These are phyloP conservation scores for Macrocybe gigantea DNA, from an alignment of 768 basidiomycete genomes.

Conservation along the genomic window DNA sequence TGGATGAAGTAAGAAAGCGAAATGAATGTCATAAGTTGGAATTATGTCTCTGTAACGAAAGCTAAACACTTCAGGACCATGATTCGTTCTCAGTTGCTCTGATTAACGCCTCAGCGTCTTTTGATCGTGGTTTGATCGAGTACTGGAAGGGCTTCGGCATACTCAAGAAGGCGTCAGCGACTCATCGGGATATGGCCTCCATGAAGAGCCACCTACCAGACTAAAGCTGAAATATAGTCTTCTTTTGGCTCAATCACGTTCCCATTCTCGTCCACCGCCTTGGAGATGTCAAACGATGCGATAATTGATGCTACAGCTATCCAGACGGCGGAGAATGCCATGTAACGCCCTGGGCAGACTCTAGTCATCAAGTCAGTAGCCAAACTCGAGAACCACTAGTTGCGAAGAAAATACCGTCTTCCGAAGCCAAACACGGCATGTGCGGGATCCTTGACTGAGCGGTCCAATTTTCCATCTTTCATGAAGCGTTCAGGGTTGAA, in stretches of 20 bases:
- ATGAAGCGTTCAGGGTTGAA: constrained; percentile 39
- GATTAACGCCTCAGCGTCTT: constrained; percentile 14
- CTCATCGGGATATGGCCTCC: background rate
- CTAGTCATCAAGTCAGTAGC: constrained; percentile 2
- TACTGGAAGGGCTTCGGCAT: constrained; percentile 21
- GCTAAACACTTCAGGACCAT: background rate
- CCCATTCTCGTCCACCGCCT: constrained; percentile 14
- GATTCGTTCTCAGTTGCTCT: background rate
- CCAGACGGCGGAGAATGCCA: constrained; percentile 26
- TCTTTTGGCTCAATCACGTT: constrained; percentile 8
- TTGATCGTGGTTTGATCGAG: constrained; percentile 21
- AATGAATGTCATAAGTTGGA: too few relatives aligned
- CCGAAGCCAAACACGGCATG: constrained; percentile 27
- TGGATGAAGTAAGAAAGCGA: too few relatives aligned
- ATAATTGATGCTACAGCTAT: constrained; percentile 24
- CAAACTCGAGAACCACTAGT: too few relatives aligned
- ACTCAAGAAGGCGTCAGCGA: constrained; percentile 1
- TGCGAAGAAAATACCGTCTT: constrained; percentile 11
- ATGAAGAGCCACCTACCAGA: background rate
- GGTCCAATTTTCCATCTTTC: constrained; percentile 17
- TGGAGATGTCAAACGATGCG: constrained; percentile 21
- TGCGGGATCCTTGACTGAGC: constrained; percentile 18
- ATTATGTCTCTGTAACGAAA: too few relatives aligned
- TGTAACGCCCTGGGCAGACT: constrained; percentile 28
- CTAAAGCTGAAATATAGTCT: constrained; percentile 1